Percentiles rank a stretch among this genome's conserved stretches.
These are phyloP conservation scores for Kodamaea suecica DNA, from an alignment of 1,139 yeast genomes.

Conservation along the genomic window DNA sequence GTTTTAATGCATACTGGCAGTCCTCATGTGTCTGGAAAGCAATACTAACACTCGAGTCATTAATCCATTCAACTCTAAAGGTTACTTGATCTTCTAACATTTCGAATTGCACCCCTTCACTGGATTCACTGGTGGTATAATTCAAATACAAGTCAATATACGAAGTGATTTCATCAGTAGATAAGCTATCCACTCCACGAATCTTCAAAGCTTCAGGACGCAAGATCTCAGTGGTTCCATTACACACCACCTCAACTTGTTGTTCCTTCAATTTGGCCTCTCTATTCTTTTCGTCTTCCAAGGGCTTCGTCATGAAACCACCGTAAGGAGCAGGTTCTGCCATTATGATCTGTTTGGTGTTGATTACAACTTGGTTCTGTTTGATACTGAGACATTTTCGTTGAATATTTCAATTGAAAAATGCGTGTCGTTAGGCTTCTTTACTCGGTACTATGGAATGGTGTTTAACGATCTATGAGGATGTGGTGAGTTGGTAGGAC, in stretches of 20 bases:
- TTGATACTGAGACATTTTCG: background rate
- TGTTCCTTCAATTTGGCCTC: slow-evolving; percentile 32
- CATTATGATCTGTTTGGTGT: slow-evolving; percentile 16
- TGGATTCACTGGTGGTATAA: slow-evolving; percentile 23
- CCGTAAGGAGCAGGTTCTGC: slow-evolving; percentile 42
- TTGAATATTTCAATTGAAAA: background rate
- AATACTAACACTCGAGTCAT: slow-evolving; percentile 58
- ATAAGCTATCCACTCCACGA: slow-evolving; percentile 65
- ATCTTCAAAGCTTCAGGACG: slow-evolving; percentile 54
- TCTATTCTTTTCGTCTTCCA: slow-evolving; percentile 38
- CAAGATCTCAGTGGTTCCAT: slow-evolving; percentile 27
- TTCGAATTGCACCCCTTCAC: slow-evolving; percentile 19
- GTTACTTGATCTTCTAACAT: slow-evolving; percentile 27
- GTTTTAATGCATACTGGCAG: slow-evolving; percentile 38
- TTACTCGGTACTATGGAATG: too few relatives aligned
- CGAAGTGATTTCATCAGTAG: slow-evolving; percentile 60
- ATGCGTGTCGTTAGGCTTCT: too few relatives aligned
- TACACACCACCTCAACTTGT: slow-evolving; percentile 32
- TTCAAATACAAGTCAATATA: slow-evolving; percentile 53
- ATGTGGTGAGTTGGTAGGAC: too few relatives aligned
- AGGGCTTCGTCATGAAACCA: slow-evolving; percentile 39
- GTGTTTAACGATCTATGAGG: too few relatives aligned
- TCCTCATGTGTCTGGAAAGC: slow-evolving; percentile 48
- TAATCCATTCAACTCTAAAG: slow-evolving; percentile 65
- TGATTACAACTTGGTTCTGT: background rate